These are phyloP conservation scores for Paratinospora sagittata DNA, from an alignment of 164 flowering plant genomes.

Conservation along the genomic window DNA sequence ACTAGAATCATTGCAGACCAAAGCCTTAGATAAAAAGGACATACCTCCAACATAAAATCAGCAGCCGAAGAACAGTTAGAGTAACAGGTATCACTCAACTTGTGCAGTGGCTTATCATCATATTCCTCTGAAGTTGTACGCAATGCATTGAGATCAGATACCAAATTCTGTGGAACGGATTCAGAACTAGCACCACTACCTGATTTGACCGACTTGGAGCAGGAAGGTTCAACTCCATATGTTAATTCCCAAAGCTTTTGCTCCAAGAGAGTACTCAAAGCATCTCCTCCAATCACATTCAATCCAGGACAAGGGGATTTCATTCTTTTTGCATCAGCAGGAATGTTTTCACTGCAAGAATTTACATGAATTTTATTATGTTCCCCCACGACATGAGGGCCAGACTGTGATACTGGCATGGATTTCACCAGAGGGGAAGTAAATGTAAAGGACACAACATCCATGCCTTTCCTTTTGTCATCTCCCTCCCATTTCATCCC, in stretches of 20 bases:
- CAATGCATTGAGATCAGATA: constrained; percentile 21
- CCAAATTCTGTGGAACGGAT: constrained; percentile 26
- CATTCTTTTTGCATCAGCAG: constrained; percentile 26
- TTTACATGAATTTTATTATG: constrained; percentile 20
- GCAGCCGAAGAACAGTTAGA: constrained; percentile 29
- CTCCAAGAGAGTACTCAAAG: constrained; percentile 76
- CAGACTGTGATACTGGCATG: constrained; percentile 31
- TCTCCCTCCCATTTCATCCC: constrained; percentile 36
- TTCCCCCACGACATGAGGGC: constrained; percentile 24
- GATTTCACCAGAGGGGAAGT: constrained; percentile 64
- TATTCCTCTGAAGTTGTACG: constrained; percentile 16
- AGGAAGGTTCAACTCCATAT: constrained; percentile 35
- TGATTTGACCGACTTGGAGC: constrained; percentile 18
- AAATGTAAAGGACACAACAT: constrained; percentile 92
- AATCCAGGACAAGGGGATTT: constrained; percentile 37
- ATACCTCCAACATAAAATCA: constrained; percentile 43
- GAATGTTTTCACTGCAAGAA: constrained; percentile 27
- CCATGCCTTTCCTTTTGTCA: constrained; percentile 51
- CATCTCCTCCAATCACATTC: constrained; percentile 62
- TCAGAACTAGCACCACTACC: constrained; percentile 23
- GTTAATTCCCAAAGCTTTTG: constrained; percentile 73
- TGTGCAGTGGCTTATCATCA: constrained; percentile 19
- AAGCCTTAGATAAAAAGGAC: neutral
- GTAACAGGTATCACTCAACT: constrained; percentile 12
- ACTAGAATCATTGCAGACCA: neutral